Conservation (phyloP, 2,329 filamentous ascomycete genomes). For the Penicillium sclerotiorum region DNA sequence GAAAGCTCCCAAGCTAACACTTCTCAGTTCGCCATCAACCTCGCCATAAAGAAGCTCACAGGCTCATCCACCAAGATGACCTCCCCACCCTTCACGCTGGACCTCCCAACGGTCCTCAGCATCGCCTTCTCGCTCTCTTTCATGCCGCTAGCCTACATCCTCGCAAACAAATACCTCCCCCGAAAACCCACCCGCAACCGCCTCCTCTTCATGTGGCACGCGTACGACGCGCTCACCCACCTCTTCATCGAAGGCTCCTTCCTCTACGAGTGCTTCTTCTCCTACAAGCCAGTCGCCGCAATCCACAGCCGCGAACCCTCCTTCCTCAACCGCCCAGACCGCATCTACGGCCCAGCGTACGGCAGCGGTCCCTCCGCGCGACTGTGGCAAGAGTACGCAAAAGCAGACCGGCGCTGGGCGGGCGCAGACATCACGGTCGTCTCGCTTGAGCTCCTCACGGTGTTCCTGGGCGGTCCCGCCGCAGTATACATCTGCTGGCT, state of each 20-base stretch:
- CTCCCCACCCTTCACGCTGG: slow-evolving; percentile 38
- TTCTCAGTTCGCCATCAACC: neutral
- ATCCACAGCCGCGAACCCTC: slow-evolving; percentile 38
- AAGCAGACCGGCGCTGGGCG: slow-evolving; percentile 64
- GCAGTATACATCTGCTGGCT: slow-evolving; percentile 61
- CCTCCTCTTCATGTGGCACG: slow-evolving; percentile 90
- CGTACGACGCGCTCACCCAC: slow-evolving; percentile 90
- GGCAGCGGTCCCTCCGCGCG: slow-evolving; percentile 56
- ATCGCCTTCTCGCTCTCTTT: slow-evolving; percentile 58
- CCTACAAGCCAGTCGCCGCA: slow-evolving; percentile 52
- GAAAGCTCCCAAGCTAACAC: neutral
- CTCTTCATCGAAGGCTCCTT: slow-evolving; percentile 88
- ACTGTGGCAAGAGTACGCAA: slow-evolving; percentile 68
- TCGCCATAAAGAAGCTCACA: neutral
- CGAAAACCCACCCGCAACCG: slow-evolving; percentile 60
- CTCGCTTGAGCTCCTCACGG: slow-evolving; percentile 63
- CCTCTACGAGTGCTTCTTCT: slow-evolving; percentile 92
- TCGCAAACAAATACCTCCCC: slow-evolving; percentile 56
- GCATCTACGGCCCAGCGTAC: slow-evolving; percentile 63
- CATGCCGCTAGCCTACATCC: slow-evolving; percentile 55
- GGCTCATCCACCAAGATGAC: slow-evolving; percentile 6
- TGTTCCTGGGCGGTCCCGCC: slow-evolving; percentile 60
- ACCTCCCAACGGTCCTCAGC: slow-evolving; percentile 55
- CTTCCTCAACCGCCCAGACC: slow-evolving; percentile 57
- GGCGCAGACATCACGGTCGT: slow-evolving; percentile 62